Percentiles rank a stretch among this genome's conserved stretches.
Evolutionary conservation across 768 basidiomycete species (phyloP).

Genomic region (Gyrodon lividus): DNA sequence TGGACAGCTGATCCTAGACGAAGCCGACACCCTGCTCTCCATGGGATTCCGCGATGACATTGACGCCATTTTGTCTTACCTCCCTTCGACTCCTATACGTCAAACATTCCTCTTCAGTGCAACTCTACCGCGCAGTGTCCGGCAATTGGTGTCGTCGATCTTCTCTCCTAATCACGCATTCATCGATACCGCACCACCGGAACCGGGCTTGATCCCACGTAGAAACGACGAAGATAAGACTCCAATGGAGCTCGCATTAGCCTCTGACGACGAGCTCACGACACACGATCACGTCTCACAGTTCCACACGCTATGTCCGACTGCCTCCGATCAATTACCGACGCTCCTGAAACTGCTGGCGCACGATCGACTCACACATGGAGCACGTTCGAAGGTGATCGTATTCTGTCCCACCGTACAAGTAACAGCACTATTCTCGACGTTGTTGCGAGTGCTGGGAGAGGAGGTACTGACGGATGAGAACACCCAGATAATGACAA

Average conservation of each 20-base stretch:
- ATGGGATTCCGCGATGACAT: conserved; percentile 93
- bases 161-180: conserved; percentile 62
- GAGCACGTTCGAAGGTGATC: conserved; percentile 68
- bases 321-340: conserved; percentile 66
- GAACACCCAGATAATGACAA: conserved; percentile 66
- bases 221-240: not conserved
- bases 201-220: conserved; percentile 36
- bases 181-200: conserved; percentile 68
- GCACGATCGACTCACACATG: conserved; percentile 80
- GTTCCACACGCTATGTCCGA: conserved; percentile 72
- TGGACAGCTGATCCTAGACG: conserved; percentile 80
- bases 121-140: conserved; percentile 72
- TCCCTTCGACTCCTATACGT: conserved; percentile 64
- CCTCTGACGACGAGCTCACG: conserved; percentile 31
- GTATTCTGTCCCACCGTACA: conserved; percentile 87
- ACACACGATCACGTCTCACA: conserved; percentile 79
- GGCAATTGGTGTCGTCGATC: conserved; percentile 61
- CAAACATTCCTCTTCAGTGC: conserved; percentile 94
- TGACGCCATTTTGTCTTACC: conserved; percentile 59
- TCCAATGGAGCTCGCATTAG: not conserved
- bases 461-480: conserved; percentile 48
- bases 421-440: conserved; percentile 73
- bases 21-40: conserved; percentile 87
- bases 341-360: conserved; percentile 78
- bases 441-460: conserved; percentile 53